A percentile compares a stretch with the other conserved stretches of the same genome.
Conservation (phyloP, 2,329 filamentous ascomycete genomes). For the Claviceps citrina region DNA sequence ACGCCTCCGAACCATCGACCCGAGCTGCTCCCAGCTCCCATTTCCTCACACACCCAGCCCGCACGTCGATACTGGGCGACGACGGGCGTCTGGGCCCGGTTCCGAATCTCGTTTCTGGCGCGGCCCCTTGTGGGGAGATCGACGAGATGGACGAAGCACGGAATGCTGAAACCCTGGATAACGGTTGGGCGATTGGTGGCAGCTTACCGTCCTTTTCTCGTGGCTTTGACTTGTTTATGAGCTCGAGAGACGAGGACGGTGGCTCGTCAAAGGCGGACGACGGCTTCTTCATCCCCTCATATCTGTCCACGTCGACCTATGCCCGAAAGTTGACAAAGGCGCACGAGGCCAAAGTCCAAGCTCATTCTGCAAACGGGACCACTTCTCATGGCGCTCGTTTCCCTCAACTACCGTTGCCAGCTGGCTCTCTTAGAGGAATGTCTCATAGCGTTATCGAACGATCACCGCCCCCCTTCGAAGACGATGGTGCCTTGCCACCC, state of each 20-base stretch:
- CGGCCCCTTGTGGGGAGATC: conserved; percentile 2
- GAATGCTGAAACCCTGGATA: conserved; percentile 13
- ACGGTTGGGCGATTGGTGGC: conserved; percentile 12
- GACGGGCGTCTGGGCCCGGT: conserved; percentile 20
- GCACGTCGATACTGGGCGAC: conserved; percentile 33
- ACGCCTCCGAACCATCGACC: conserved; percentile 20
- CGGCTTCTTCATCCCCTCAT: conserved; percentile 68
- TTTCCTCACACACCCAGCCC: conserved; percentile 17
- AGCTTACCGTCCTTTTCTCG: conserved; percentile 33
- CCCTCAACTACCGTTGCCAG: conserved; percentile 22
- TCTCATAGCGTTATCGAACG: conserved; percentile 76
- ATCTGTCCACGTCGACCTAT: conserved; percentile 64
- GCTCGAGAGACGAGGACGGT: conserved; percentile 15
- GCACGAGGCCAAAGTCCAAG: conserved; percentile 44
- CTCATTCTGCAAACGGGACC: conserved; percentile 22
- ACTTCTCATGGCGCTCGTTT: conserved; percentile 38
- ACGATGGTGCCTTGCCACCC: conserved; percentile 44
- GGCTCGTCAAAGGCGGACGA: conserved; percentile 15
- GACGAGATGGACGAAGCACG: conserved; percentile 20
- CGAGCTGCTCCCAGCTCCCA: conserved; percentile 28
- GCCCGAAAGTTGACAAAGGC: conserved; percentile 59
- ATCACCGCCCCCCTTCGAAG: conserved; percentile 39
- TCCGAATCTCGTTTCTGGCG: conserved; percentile 4
- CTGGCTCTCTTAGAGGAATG: conserved; percentile 55
- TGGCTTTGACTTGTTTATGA: conserved; percentile 36